phyloP scores from a whole-genome alignment of 2,329 filamentous ascomycete genomes.

The Ascosphaera aggregata region DNA sequence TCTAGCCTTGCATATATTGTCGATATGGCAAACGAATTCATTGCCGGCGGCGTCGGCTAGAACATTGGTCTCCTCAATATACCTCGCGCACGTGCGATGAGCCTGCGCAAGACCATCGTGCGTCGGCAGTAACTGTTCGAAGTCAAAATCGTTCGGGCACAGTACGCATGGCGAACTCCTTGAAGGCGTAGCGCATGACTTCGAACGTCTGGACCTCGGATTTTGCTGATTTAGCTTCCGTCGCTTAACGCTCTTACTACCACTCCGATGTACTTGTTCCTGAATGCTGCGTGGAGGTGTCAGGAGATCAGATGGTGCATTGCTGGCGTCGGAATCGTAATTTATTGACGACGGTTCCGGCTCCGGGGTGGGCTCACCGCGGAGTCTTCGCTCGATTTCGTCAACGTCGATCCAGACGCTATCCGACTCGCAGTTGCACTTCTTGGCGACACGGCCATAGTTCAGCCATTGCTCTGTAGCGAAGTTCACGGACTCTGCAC shows the following conservation, averaged over 20 bases:
- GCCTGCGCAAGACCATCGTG: conserved; percentile 62
- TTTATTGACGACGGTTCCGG: no score
- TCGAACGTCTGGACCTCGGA: conserved; percentile 53
- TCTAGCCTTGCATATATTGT: conserved; percentile 65
- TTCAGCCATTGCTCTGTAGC: conserved; percentile 87
- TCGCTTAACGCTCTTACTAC: conserved; percentile 45
- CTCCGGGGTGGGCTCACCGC: conserved; percentile 48
- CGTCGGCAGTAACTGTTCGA: conserved; percentile 61
- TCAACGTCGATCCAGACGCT: conserved; percentile 97
- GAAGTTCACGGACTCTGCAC: conserved; percentile 96
- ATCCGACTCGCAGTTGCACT: conserved; percentile 89
- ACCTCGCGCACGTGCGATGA: conserved; percentile 71
- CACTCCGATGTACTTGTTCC: no score
- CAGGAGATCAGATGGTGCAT: conserved; percentile 44
- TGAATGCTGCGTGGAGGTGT: conserved; percentile 57
- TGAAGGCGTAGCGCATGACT: conserved; percentile 46
- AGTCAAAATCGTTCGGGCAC: conserved; percentile 74
- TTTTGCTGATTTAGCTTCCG: conserved; percentile 36
- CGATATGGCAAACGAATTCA: conserved; percentile 55
- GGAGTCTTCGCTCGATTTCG: conserved; percentile 82
- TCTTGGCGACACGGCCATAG: conserved; percentile 87
- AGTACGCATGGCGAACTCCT: conserved; percentile 65
- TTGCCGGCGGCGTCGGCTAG: conserved; percentile 41
- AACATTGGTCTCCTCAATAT: conserved; percentile 80
- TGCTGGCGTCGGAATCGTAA: conserved; percentile 32